These are phyloP conservation scores for Umbelopsis vinacea DNA, from an alignment of 192 early-diverging fungal species.

Conservation along the genomic window DNA sequence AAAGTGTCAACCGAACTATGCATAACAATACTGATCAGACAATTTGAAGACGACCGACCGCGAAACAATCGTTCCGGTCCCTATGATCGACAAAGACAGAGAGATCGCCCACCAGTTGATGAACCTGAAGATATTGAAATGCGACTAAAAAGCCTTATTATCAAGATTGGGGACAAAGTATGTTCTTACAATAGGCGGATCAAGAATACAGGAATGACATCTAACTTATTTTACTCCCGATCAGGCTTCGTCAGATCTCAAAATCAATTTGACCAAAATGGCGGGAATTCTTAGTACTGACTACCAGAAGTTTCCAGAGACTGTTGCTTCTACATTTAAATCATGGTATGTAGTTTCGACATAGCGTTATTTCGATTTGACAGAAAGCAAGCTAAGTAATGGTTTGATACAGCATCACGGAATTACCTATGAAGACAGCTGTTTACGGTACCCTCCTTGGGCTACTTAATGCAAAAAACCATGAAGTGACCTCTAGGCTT, in stretches of 20 bases:
- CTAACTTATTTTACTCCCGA: neutral
- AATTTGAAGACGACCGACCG: slow-evolving; percentile 1
- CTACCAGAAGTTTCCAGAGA: slow-evolving; percentile 65
- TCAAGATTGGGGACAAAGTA: slow-evolving; percentile 79
- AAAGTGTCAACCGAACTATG: neutral
- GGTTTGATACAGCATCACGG: slow-evolving; percentile 53
- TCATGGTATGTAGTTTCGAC: slow-evolving; percentile 46
- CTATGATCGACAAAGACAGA: slow-evolving; percentile 24
- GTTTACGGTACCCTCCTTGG: slow-evolving; percentile 85
- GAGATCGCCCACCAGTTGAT: slow-evolving; percentile 24
- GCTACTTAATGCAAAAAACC: slow-evolving; percentile 67
- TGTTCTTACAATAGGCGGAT: neutral
- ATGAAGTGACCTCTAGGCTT: slow-evolving; percentile 54
- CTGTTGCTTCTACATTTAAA: slow-evolving; percentile 64
- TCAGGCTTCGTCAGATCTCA: slow-evolving; percentile 62
- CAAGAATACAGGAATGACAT: neutral
- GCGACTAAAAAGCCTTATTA: slow-evolving; percentile 70
- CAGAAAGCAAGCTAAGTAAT: neutral
- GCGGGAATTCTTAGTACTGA: slow-evolving; percentile 73
- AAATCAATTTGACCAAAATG: slow-evolving; percentile 68
- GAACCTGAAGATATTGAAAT: slow-evolving; percentile 68
- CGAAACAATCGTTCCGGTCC: slow-evolving; percentile 25
- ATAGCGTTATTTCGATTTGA: neutral
- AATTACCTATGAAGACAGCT: slow-evolving; percentile 74
- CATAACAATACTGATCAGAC: neutral